Percentiles rank a stretch among this genome's conserved stretches.
These are phyloP conservation scores for Boletus vermiculosoides DNA, from an alignment of 768 basidiomycete species.

Conservation along the genomic window DNA sequence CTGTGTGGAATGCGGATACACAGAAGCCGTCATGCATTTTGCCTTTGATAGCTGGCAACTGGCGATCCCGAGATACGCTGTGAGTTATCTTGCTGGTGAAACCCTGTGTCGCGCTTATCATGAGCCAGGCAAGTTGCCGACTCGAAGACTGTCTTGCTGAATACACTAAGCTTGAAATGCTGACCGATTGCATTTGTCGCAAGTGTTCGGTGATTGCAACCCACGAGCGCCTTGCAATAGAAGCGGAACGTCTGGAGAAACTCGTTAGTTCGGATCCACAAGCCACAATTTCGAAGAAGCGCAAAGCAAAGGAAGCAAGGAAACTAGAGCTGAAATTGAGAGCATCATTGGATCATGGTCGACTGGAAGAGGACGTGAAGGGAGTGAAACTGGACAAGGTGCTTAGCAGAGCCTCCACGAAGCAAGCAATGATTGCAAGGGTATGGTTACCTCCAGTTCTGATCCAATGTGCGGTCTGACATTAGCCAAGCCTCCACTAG, in stretches of 20 bases:
- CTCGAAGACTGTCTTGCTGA: constrained; percentile 84
- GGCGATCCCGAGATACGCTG: constrained; percentile 61
- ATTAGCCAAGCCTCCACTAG: constrained; percentile 66
- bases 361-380: constrained; percentile 82
- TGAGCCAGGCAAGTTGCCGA: constrained; percentile 54
- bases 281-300: constrained; percentile 70
- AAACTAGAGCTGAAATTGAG: constrained; percentile 62
- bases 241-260: constrained; percentile 55
- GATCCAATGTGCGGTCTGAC: constrained; percentile 17
- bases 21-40: constrained; percentile 92
- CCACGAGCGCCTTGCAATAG: constrained; percentile 56
- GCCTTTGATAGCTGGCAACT: constrained; percentile 84
- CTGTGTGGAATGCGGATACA: constrained; percentile 88
- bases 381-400: constrained; percentile 80
- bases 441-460: constrained; percentile 37
- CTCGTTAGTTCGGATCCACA: constrained; percentile 35
- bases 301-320: constrained; percentile 67
- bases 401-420: constrained; percentile 71
- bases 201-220: constrained; percentile 87
- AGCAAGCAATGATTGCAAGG: constrained; percentile 89
- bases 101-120: constrained; percentile 8
- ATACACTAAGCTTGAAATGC: constrained; percentile 83
- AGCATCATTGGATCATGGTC: constrained; percentile 63
- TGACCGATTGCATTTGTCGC: constrained; percentile 91
- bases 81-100: constrained; percentile 38